Evolutionary conservation across 2,329 filamentous ascomycete species (phyloP).

Genomic region (Penicillium sp.): DNA sequence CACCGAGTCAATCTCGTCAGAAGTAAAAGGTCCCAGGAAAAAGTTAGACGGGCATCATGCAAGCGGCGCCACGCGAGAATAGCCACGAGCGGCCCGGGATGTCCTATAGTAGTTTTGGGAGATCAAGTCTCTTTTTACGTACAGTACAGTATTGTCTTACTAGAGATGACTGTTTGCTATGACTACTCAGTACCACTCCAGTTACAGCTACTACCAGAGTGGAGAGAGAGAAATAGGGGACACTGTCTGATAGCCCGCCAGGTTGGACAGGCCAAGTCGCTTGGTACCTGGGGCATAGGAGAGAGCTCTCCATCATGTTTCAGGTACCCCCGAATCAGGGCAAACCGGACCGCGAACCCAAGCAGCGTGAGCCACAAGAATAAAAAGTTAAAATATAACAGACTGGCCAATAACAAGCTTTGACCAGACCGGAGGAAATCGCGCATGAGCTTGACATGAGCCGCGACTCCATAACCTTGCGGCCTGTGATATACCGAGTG

Average conservation of each 20-base stretch:
- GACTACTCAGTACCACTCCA: neutral
- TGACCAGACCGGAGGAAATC: constrained; percentile 1
- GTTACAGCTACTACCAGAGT: neutral
- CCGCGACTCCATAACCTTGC: neutral
- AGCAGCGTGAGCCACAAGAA: neutral
- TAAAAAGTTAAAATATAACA: neutral
- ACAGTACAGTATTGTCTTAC: neutral
- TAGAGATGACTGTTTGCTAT: neutral
- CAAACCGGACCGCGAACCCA: neutral
- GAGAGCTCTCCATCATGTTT: constrained; percentile 1
- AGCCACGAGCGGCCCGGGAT: constrained; percentile 10
- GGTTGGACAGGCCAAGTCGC: neutral
- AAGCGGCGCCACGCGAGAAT: constrained; percentile 18
- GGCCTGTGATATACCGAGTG: neutral
- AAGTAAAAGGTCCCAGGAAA: neutral
- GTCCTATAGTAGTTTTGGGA: neutral
- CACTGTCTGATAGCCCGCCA: neutral
- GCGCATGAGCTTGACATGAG: constrained; percentile 1
- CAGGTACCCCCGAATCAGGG: constrained; percentile 3
- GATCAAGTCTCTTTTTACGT: neutral
- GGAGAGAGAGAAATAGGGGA: neutral
- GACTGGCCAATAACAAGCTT: neutral
- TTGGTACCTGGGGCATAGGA: constrained; percentile 2
- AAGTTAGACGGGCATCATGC: constrained; percentile 3
- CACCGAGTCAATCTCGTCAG: neutral